Percentiles rank a stretch among this genome's conserved stretches.
phyloP scores from a whole-genome alignment of 257 asterid genomes.

The Craterostigma plantagineum region DNA sequence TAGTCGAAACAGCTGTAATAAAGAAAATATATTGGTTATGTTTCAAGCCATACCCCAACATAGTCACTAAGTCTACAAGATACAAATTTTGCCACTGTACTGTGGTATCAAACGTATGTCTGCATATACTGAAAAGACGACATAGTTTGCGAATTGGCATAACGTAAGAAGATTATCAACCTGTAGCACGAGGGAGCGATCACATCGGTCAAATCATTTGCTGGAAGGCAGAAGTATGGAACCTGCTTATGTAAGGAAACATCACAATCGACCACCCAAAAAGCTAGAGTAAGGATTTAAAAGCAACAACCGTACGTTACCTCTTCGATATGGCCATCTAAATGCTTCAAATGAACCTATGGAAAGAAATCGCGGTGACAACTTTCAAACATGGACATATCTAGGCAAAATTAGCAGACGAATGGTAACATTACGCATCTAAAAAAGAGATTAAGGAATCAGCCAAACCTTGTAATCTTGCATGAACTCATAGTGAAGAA shows the following conservation, averaged over 20 bases:
- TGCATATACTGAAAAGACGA: too few relatives aligned
- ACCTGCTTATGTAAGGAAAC: conserved; percentile 33
- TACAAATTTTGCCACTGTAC: too few relatives aligned
- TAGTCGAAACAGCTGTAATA: conserved; percentile 95
- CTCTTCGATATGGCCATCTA: conserved; percentile 97
- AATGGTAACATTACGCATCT: not conserved
- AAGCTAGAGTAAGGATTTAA: conserved; percentile 14
- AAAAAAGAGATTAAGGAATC: not conserved
- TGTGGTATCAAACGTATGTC: too few relatives aligned
- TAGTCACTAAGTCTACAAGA: too few relatives aligned
- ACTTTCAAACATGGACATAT: not conserved
- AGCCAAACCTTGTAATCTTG: conserved; percentile 87
- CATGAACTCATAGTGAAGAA: conserved; percentile 97
- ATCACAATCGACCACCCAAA: not conserved
- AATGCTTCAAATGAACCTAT: conserved; percentile 95
- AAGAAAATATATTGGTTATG: not conserved
- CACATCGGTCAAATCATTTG: conserved; percentile 87
- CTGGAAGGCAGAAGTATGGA: conserved; percentile 98
- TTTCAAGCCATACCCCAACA: too few relatives aligned
- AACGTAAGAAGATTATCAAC: conserved; percentile 20
- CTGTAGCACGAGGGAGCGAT: conserved; percentile 99
- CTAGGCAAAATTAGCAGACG: not conserved
- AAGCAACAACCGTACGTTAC: conserved; percentile 17
- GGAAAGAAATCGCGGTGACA: conserved; percentile 8
- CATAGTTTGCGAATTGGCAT: too few relatives aligned